These are phyloP conservation scores for Gastrodia elata DNA, from an alignment of 106 monocot genomes.

Conservation along the genomic window DNA sequence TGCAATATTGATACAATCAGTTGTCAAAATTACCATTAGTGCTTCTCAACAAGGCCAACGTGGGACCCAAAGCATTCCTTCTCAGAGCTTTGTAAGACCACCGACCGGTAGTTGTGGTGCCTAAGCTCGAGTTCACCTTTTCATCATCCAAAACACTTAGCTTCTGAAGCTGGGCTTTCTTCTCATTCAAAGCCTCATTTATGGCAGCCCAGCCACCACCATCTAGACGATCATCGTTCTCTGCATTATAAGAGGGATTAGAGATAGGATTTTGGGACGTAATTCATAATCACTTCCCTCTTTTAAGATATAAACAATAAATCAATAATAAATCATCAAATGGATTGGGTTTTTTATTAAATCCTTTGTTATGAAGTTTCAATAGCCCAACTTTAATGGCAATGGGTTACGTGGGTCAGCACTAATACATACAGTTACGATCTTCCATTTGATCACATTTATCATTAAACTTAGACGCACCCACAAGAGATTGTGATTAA, in stretches of 20 bases:
- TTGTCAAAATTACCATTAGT: slow-evolving; percentile 1
- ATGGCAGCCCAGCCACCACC: slow-evolving; percentile 37
- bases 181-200: slow-evolving; percentile 23
- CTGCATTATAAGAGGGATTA: not conserved
- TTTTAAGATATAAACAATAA: no score
- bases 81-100: slow-evolving; percentile 39
- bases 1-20: not conserved
- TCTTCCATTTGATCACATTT: no score
- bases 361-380: no score
- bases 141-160: slow-evolving; percentile 18
- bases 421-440: no score
- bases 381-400: no score
- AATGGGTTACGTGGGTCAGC: no score
- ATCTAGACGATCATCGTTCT: not conserved
- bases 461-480: no score
- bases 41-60: slow-evolving; percentile 33
- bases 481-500: no score
- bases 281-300: no score
- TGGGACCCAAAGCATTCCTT: slow-evolving; percentile 42
- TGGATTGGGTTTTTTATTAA: no score
- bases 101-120: slow-evolving; percentile 4
- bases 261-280: no score
- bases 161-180: slow-evolving; percentile 35
- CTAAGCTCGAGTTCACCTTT: slow-evolving; percentile 17
- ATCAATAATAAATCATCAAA: no score